A percentile compares a stretch with the other conserved stretches of the same genome.
These are phyloP conservation scores for Penicillium salamii DNA, from an alignment of 495 filamentous ascomycete species.

Conservation along the genomic window DNA sequence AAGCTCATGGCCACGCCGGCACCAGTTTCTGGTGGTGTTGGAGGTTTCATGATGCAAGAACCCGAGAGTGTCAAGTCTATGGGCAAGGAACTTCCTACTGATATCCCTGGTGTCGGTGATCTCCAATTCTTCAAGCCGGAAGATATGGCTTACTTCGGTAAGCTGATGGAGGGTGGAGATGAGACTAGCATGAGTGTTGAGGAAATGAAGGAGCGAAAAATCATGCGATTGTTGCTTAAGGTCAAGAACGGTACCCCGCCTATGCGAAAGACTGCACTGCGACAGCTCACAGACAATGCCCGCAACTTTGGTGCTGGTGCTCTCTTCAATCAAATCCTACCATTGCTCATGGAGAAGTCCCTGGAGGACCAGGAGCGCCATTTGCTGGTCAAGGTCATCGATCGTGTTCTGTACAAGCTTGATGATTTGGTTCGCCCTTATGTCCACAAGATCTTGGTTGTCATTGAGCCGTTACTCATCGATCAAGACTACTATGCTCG, in stretches of 20 bases:
- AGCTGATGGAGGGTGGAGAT: slow-evolving; percentile 91
- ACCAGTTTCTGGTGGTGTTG: slow-evolving; percentile 59
- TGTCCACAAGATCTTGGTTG: slow-evolving; percentile 97
- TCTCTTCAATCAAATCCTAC: slow-evolving; percentile 97
- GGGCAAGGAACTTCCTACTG: slow-evolving; percentile 90
- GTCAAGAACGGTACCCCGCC: slow-evolving; percentile 99
- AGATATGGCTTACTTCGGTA: slow-evolving; percentile 99
- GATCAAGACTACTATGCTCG: slow-evolving; percentile 99
- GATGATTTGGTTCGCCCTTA: slow-evolving; percentile 96
- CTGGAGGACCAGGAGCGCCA: slow-evolving; percentile 98
- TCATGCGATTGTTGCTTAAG: slow-evolving; percentile 94
- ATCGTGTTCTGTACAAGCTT: slow-evolving; percentile 96
- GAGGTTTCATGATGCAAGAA: slow-evolving; percentile 98
- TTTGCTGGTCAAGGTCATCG: slow-evolving; percentile 97
- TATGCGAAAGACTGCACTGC: slow-evolving; percentile 98
- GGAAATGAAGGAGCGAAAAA: slow-evolving; percentile 96
- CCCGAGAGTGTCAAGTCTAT: slow-evolving; percentile 74
- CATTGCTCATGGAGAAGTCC: slow-evolving; percentile 96
- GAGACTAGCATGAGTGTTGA: slow-evolving; percentile 90
- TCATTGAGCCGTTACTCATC: slow-evolving; percentile 97
- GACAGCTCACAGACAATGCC: slow-evolving; percentile 97
- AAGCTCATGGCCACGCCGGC: slow-evolving; percentile 77
- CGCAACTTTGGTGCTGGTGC: slow-evolving; percentile 93
- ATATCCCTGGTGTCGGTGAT: slow-evolving; percentile 96
- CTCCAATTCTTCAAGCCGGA: slow-evolving; percentile 98